Evolutionary conservation across 1,139 yeast species (phyloP).

Genomic region (Candida sp.): DNA sequence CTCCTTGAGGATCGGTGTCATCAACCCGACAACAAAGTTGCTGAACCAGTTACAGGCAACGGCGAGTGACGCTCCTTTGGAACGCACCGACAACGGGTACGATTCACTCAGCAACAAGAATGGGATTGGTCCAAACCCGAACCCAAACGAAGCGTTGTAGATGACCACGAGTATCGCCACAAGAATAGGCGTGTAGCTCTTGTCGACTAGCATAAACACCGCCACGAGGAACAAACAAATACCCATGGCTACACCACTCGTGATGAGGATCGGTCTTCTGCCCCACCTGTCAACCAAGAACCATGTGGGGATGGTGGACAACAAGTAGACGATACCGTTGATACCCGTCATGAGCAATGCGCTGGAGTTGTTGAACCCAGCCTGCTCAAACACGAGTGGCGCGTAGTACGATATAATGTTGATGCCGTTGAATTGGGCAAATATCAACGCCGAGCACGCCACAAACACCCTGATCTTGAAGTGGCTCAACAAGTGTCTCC

Average conservation of each 20-base stretch:
- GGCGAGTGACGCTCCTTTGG: slow-evolving; percentile 57
- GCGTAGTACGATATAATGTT: slow-evolving; percentile 60
- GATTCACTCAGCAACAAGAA: slow-evolving; percentile 60
- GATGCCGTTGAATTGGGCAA: slow-evolving; percentile 62
- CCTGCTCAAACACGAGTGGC: slow-evolving; percentile 56
- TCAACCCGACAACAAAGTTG: slow-evolving; percentile 57
- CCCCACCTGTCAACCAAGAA: slow-evolving; percentile 66
- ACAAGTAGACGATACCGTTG: slow-evolving; percentile 51
- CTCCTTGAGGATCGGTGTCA: slow-evolving; percentile 54
- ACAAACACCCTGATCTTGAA: slow-evolving; percentile 45
- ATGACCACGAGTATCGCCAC: slow-evolving; percentile 54
- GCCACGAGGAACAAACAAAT: slow-evolving; percentile 45
- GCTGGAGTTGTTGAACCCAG: slow-evolving; percentile 53
- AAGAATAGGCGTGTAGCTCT: slow-evolving; percentile 41
- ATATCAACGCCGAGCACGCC: slow-evolving; percentile 55
- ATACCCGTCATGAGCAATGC: slow-evolving; percentile 59
- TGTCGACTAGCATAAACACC: slow-evolving; percentile 39
- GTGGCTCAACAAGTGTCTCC: slow-evolving; percentile 45
- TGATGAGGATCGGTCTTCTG: slow-evolving; percentile 52
- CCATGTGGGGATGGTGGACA: slow-evolving; percentile 58
- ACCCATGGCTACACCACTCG: slow-evolving; percentile 55
- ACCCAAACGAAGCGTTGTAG: slow-evolving; percentile 58
- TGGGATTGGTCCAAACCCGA: slow-evolving; percentile 63
- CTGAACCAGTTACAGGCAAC: slow-evolving; percentile 62
- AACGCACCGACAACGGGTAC: slow-evolving; percentile 55